phyloP scores from a whole-genome alignment of 176 grass and related monocot genomes.

The Hyparrhenia diplandra region DNA sequence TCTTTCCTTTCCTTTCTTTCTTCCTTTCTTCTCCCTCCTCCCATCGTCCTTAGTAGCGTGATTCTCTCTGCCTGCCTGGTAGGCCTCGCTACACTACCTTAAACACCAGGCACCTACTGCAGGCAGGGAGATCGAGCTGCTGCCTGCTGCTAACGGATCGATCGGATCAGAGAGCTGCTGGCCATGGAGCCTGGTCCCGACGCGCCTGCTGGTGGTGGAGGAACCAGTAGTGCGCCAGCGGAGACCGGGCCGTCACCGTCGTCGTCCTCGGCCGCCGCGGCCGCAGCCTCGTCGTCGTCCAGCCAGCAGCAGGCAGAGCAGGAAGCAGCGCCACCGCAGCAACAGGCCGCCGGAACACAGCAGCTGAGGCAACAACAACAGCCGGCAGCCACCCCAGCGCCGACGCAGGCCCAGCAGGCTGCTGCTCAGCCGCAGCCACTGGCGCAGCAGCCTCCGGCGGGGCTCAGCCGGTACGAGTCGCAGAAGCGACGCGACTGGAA shows the following conservation, averaged over 20 bases:
- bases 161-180: not conserved
- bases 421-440: constrained; percentile 37
- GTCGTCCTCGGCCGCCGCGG: not conserved
- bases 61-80: constrained; percentile 17
- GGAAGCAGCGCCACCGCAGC: not conserved
- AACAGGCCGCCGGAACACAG: not conserved
- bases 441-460: constrained; percentile 9
- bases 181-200: constrained; percentile 56
- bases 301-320: not conserved
- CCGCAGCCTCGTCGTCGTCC: not conserved
- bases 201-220: constrained; percentile 17
- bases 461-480: constrained; percentile 79
- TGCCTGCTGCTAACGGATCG: not conserved
- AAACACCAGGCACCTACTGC: no score
- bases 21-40: constrained; percentile 24
- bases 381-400: not conserved
- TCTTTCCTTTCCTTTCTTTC: not conserved
- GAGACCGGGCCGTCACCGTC: constrained; percentile 22
- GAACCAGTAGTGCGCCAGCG: not conserved
- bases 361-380: not conserved
- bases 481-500: constrained; percentile 97
- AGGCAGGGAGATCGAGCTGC: not conserved
- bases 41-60: not conserved
- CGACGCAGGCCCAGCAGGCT: constrained; percentile 34
- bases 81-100: no score